Evolutionary conservation across 139 green algal species (phyloP), one percentile per base, ranked within the genome.

Genomic region (Parachlorella kessleri): DNA sequence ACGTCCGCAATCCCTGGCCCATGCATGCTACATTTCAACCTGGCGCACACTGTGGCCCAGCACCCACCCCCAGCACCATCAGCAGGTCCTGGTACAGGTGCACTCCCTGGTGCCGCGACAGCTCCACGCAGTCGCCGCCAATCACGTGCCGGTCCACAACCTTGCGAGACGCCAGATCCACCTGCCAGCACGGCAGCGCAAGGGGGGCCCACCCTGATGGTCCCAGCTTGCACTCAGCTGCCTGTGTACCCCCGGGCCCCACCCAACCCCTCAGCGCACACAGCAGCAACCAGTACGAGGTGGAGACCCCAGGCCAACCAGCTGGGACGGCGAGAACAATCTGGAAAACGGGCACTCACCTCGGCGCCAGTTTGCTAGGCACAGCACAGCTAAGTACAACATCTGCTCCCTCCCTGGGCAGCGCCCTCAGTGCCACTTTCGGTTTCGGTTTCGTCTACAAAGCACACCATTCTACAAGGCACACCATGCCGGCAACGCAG

Each of bases 1-100:
- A n/a, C n/a, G n/a, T n/a, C n/a, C n/a, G n/a, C n/a, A n/a, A n/a
- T n/a, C n/a, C n/a, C n/a, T n/a, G n/a, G n/a, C n/a, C n/a, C n/a
- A n/a, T n/a, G n/a, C n/a, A n/a, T n/a, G n/a, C n/a, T n/a, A n/a
- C n/a, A n/a, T n/a, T n/a, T n/a, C n/a, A n/a, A n/a, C n/a, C n/a
- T n/a, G n/a, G n/a, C n/a, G n/a, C n/a, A n/a, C n/a, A n/a, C n/a
- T n/a, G n/a, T n/a, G n/a, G n/a, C n/a, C n/a, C n/a, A n/a, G n/a
- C 23, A 68, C 75, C 39, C 66, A 81, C 75, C 48, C 66, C 72
- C 36, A 86, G 66, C 37, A 86, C 66, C 70, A 75, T 37, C 75
- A 86, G 71, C 38, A 73, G 72, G 23, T 86, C 42, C 0, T 66
- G 75, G 28, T 39, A 18, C 54, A 80, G 74, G 54, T 79, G 55